Base-by-base conservation (phyloP, 1,139 yeast genomes). In the Tardiomyces blankii region DNA sequence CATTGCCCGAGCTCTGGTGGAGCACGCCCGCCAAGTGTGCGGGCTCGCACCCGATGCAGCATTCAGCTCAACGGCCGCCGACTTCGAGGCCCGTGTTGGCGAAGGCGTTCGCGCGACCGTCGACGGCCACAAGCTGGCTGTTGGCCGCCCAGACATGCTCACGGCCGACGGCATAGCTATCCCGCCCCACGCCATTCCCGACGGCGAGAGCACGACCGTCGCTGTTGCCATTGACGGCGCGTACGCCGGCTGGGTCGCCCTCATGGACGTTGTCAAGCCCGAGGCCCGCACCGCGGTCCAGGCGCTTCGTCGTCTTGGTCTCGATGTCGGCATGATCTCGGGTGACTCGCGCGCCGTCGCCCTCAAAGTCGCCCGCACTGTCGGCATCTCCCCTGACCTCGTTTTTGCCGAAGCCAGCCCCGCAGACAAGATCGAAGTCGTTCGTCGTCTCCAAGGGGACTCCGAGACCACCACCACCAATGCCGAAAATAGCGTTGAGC, bases 251-350 rank as follows among this genome's bases (percentile, higher is more conserved):
- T 73, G 65, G 54, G 58, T 88, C 44, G 82, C 79, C 49, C 64
- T 91, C 21, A 65, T 74, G 3, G 98, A 91, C 62, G 67, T 75
- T n/a, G 60, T 88, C 27, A 82, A 85, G 52, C 70, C 74, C 1
- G 84, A 84, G 49, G 79, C 96, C 0, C 66, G 62, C 32, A 72
- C 71, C 1, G 81, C 87, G 0, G 67, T 91, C 14, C 65, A 72
- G 23, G 74, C 77, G 49, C 69, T 91, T 45, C 70, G 68, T 46
- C 58, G 64, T 1, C 68, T 70, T 47, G 82, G 84, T 0, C 75
- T 78, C 54, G 70, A 74, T 12, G 80, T 88, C n/a, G 95, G 89
- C 7, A 81, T 91, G 77, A 85, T 91, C 1, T 87, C 96, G 1
- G 99, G 99, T 41, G 99, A 91, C 61, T 77, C 78, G 49, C 64